Evolutionary conservation across 495 filamentous ascomycete genomes (phyloP).

Genomic region (Usnea hakonensis): DNA sequence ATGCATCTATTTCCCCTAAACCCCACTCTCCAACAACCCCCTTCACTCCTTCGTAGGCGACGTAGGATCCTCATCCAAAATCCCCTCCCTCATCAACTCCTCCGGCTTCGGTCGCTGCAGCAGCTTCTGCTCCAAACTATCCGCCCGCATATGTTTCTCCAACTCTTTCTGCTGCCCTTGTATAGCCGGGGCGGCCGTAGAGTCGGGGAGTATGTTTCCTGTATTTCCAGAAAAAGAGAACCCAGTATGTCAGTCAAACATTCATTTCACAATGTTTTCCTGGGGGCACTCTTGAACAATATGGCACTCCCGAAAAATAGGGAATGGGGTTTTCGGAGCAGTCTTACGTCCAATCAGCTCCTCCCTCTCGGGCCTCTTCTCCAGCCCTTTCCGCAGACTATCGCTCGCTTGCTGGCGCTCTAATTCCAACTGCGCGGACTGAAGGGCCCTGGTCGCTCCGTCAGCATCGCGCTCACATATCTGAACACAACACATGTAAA

Average conservation of each 20-base stretch:
- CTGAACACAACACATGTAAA: no score
- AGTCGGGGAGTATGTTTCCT: slow-evolving; percentile 80
- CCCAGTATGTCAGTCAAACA: neutral
- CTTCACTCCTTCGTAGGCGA: slow-evolving; percentile 14
- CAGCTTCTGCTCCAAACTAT: slow-evolving; percentile 77
- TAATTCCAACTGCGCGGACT: slow-evolving; percentile 53
- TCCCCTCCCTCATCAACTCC: slow-evolving; percentile 67
- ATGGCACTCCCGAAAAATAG: no score
- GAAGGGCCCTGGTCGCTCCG: slow-evolving; percentile 43
- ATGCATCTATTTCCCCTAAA: neutral
- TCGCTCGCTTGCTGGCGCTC: slow-evolving; percentile 58
- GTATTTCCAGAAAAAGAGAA: no score
- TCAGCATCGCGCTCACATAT: slow-evolving; percentile 5
- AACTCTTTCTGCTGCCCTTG: slow-evolving; percentile 73
- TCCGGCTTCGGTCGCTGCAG: slow-evolving; percentile 66
- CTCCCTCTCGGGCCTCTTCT: slow-evolving; percentile 56
- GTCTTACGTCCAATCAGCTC: slow-evolving; percentile 64
- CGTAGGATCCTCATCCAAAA: slow-evolving; percentile 51
- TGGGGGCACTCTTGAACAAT: no score
- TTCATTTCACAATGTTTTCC: no score
- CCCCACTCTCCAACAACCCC: neutral
- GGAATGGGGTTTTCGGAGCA: neutral
- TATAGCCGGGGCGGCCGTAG: slow-evolving; percentile 63
- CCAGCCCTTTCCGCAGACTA: slow-evolving; percentile 57
- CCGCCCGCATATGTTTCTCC: slow-evolving; percentile 74